Evolutionary conservation across 2,329 filamentous ascomycete genomes (phyloP).

Genomic region (Aspergillus viridinutans): DNA sequence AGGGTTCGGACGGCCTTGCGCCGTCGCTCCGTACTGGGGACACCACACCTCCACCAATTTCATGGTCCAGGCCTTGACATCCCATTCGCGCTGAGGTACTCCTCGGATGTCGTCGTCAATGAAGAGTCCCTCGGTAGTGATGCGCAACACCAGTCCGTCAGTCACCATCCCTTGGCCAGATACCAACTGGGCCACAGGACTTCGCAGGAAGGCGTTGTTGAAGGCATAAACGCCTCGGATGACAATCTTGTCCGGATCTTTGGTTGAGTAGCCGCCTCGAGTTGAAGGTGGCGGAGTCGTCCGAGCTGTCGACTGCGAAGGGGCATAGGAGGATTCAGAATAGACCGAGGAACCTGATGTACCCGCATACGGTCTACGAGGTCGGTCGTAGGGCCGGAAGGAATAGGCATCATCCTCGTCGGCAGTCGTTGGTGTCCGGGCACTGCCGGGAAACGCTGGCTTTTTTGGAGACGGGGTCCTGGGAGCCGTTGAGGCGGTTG

Average conservation of each 20-base stretch:
- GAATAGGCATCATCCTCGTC: constrained; percentile 66
- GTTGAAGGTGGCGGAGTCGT: constrained; percentile 79
- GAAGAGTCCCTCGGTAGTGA: constrained; percentile 91
- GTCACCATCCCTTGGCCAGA: constrained; percentile 81
- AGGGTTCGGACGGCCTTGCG: constrained; percentile 24
- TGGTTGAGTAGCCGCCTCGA: constrained; percentile 75
- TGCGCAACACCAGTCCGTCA: constrained; percentile 84
- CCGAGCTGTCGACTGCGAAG: constrained; percentile 75
- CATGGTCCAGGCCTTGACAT: constrained; percentile 96
- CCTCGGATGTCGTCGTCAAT: constrained; percentile 92
- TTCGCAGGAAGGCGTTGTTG: constrained; percentile 81
- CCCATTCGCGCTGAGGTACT: constrained; percentile 95
- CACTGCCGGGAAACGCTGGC: constrained; percentile 25
- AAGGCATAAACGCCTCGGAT: constrained; percentile 91
- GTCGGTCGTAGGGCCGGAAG: constrained; percentile 72
- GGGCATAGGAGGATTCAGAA: constrained; percentile 82
- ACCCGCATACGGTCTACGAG: constrained; percentile 55
- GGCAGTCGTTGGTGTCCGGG: constrained; percentile 30
- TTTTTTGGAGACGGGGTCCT: constrained; percentile 40
- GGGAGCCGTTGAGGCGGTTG: constrained; percentile 22
- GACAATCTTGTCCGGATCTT: constrained; percentile 92
- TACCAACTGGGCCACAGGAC: constrained; percentile 85
- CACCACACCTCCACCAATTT: constrained; percentile 89
- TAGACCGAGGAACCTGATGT: constrained; percentile 67
- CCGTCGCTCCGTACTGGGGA: constrained; percentile 53